Base-by-base conservation (phyloP, 805 yeast genomes). In the Alloascoidea hylecoeti region DNA sequence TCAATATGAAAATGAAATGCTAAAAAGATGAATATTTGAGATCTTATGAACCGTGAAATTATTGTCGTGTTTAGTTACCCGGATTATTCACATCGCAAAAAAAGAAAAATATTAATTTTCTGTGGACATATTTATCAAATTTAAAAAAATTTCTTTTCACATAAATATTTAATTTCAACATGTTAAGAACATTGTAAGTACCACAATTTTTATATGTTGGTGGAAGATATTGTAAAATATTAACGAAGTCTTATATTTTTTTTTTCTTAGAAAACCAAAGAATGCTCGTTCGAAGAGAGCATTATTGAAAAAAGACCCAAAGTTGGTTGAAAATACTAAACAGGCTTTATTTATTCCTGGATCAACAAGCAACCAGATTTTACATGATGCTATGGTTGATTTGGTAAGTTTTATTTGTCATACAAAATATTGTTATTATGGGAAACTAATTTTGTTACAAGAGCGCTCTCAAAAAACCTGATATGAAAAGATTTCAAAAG, bases 271-370 rank as follows among this genome's bases (percentile, higher is more conserved):
- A 56, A 68, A 85, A 48, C 97, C 98, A 28, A 88, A 86, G 63
- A 92, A 79, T 53, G 95, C 95, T 39, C 85, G 97, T 53, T 74
- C 96, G 40, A 92, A 92, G 64, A 76, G 98, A 60, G 97, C 95
- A 4, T 56, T 88, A 45, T 95, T 86, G 44, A 80, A 81, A 51
- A 79, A 75, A 49, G 95, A 86, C 50, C 74, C 96, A 38, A 89
- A 86, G 60, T 58, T 85, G 35, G 80, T 80, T 5, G 98, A 92
- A 57, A 88, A 92, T 58, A 75, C 79, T 44, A 92, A 92, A 60
- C 71, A 75, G 39, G 96, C 96, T 0, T 68, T 92, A 41, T 92
- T 92, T 51, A 76, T 92, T 34, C 95, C 96, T 15, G 98, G 97
- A 13, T 63, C 81, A 38, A 78, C 85, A 14, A 66, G 88, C 35